A percentile compares a stretch with the other conserved stretches of the same genome.
phyloP scores from a whole-genome alignment of 2,329 filamentous ascomycete species.

The Trichoderma sp. region DNA sequence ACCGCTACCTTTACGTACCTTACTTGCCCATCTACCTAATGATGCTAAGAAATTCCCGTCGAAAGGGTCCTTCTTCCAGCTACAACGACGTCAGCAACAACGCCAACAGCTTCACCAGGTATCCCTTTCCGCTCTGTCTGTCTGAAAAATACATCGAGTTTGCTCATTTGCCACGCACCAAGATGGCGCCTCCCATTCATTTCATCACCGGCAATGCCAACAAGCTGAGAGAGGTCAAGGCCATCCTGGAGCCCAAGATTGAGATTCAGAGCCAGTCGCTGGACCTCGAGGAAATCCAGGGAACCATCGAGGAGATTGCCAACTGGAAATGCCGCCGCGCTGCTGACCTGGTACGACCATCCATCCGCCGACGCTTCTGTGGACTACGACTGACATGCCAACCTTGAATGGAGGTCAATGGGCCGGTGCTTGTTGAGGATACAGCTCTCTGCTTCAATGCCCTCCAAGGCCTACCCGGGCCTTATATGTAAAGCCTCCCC shows the following conservation, averaged over 20 bases:
- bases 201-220: conserved; percentile 98
- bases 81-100: neutral
- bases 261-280: conserved; percentile 72
- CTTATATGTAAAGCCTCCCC: conserved; percentile 75
- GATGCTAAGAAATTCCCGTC: neutral
- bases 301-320: conserved; percentile 88
- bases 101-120: too few relatives aligned
- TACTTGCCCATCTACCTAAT: neutral
- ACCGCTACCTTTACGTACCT: neutral
- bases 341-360: conserved; percentile 65
- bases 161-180: neutral
- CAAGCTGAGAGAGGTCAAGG: conserved; percentile 86
- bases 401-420: conserved; percentile 62
- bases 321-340: conserved; percentile 83
- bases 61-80: neutral
- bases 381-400: conserved; percentile 1
- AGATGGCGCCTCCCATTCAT: conserved; percentile 56
- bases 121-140: neutral
- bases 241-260: conserved; percentile 77
- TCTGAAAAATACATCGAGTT: too few relatives aligned
- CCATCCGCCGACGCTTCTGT: neutral
- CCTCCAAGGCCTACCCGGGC: conserved; percentile 85
- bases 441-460: conserved; percentile 93
- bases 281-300: conserved; percentile 88
- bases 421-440: conserved; percentile 93